Evolutionary conservation across 1,284 basidiomycete species (phyloP), one percentile per base, ranked within the genome.

Genomic region (Bondarzewia mesenterica): DNA sequence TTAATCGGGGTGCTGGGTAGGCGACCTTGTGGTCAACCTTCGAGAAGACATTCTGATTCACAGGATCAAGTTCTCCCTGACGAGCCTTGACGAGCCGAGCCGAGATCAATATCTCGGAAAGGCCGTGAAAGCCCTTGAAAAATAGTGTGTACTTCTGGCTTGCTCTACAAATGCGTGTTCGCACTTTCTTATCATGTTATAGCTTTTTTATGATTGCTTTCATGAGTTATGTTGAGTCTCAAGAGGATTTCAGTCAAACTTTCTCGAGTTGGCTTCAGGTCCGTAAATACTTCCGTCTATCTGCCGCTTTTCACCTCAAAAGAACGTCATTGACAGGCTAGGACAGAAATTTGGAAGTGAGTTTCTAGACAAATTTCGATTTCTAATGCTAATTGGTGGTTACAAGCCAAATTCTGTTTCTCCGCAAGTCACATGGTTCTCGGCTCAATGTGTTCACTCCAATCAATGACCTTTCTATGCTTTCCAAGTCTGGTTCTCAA

Each of bases 191-290:
- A 41, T 16, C 14, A 10, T 16, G 26, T 27, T 23, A 4, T 50
- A 90, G 87, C 61, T 97, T 96, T 70, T 98, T 98, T 69, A 80
- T 95, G 53, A 89, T 99, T 51, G 89, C 90, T 0, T 99, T 98
- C 60, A 87, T 93, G 2, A 90, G 85, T 52, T 99, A 92, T 58
- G 85, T 96, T 7, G 89, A 93, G 47, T 72, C 80, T 27, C 76
- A 80, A 10, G 73, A 78, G 15, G 65, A 69, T 47, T 87, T 89
- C 54, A 73, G 74, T 4, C 78, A 85, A 57, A 82, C 78, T 15
- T 98, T 98, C 62, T 86, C 85, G 2, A 75, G 81, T 32, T 98
- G 93, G 93, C 71, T 97, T 39, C 83, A 84, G 73, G 88, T 87
- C 42, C 25, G 70, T 7, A 21, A 16, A 10, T 4, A 40, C 32